Conservation (phyloP, 2,329 filamentous ascomycete species). For the Cercospora sesami region DNA sequence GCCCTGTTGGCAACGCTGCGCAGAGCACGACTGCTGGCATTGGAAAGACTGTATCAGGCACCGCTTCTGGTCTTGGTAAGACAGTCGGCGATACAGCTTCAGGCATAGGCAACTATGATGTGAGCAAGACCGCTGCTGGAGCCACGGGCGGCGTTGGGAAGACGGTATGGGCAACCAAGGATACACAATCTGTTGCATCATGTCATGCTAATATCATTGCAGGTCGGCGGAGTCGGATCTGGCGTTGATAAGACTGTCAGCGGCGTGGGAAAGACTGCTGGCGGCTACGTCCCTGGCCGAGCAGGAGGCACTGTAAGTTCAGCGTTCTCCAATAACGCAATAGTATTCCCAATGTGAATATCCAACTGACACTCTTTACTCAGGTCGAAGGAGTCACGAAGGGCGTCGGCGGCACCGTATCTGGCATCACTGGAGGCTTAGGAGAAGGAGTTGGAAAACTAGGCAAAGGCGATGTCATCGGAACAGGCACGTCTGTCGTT, state of each 20-base stretch:
- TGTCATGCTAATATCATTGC: background rate
- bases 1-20: conserved; percentile 32
- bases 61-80: conserved; percentile 46
- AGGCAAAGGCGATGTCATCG: conserved; percentile 48
- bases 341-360: background rate
- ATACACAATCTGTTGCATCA: background rate
- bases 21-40: conserved; percentile 45
- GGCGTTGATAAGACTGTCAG: conserved; percentile 30
- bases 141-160: conserved; percentile 40
- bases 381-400: conserved; percentile 43
- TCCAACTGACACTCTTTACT: background rate
- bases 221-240: conserved; percentile 34
- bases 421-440: conserved; percentile 41
- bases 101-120: conserved; percentile 46
- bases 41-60: conserved; percentile 45
- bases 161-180: conserved; percentile 30
- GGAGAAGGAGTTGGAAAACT: conserved; percentile 50
- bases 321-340: background rate
- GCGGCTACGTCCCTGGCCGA: conserved; percentile 41
- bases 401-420: conserved; percentile 44
- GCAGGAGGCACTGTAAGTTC: conserved; percentile 42
- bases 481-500: conserved; percentile 44
- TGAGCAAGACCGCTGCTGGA: conserved; percentile 43
- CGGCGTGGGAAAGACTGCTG: conserved; percentile 38
- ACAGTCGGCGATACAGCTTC: conserved; percentile 48